Evolutionary conservation across 495 filamentous ascomycete genomes (phyloP), one percentile per base, ranked within the genome.

Genomic region (Penicillium subrubescens): DNA sequence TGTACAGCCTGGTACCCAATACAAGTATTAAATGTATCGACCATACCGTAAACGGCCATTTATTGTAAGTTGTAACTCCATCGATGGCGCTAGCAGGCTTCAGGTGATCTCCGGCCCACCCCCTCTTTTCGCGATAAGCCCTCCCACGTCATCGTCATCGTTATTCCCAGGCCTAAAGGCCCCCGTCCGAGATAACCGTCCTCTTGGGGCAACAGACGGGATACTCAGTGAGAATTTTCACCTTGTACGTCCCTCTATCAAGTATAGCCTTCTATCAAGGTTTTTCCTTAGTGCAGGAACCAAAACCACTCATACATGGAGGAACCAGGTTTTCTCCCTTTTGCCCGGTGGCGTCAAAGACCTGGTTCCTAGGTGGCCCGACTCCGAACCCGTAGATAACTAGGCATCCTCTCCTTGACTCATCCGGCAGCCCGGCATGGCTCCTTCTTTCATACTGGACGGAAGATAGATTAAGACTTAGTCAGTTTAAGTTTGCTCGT

Each of bases 51-150:
- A 48, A 44, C 43, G 43, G 12, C 46, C 21, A 50, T 50, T 33
- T 31, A 31, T 31, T 25, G 46, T 50, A 25, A 3, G 14, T n/a
- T 25, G 51, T 41, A 63, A 33, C 29, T 54, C 43, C 43, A 19
- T 44, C 7, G 51, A 54, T 34, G 51, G 51, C 51, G 51, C 51
- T 54, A 54, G n/a, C 39, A 34, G 57, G 43, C 57, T 61, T 54
- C 56, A 58, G 56, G 35, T 58, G 56, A 58, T 58, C 56, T 27
- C 39, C 21, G 50, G 60, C 34, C 71, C 71, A 70, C 71, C 71
- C 71, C 71, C 71, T 74, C 71, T 72, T 72, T 74, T 72, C 31
- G 44, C 71, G 71, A 74, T 72, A 72, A 72, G 67, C 61, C 61
- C 57, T 57, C 60, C 39, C 63, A 73, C 71, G 71, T 73, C 71